Evolutionary conservation across 352 stramenopile species (phyloP).

Genomic region (Phytophthora parvispora): DNA sequence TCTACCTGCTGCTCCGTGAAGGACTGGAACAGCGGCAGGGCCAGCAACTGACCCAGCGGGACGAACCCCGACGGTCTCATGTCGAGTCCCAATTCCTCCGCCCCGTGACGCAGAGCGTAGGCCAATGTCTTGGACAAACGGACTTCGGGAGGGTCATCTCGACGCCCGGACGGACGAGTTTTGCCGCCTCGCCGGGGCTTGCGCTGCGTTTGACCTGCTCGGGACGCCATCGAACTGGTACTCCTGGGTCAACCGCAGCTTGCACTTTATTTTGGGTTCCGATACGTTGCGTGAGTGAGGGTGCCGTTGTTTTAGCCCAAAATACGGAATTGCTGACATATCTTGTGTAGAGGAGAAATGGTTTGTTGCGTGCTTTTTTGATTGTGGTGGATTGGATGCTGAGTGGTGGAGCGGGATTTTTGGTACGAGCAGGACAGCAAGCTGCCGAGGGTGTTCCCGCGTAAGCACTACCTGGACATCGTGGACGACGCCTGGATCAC

Average conservation of each 20-base stretch:
- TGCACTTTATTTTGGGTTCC: not conserved
- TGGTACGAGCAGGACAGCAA: conserved; percentile 64
- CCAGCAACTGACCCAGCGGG: conserved; percentile 56
- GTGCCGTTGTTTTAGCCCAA: not conserved
- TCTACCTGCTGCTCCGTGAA: conserved; percentile 72
- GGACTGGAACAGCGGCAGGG: conserved; percentile 58
- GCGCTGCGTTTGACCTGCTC: conserved; percentile 3
- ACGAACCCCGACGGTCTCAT: conserved; percentile 84
- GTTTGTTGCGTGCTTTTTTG: not conserved
- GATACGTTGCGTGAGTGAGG: conserved; percentile 14
- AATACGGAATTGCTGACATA: not conserved
- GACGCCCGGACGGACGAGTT: conserved; percentile 36
- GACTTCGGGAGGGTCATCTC: conserved; percentile 61
- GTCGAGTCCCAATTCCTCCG: conserved; percentile 67
- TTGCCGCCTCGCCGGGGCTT: conserved; percentile 18
- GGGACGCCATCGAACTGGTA: conserved; percentile 21
- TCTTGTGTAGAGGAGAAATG: not conserved
- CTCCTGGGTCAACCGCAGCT: not conserved
- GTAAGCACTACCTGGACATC: conserved; percentile 80
- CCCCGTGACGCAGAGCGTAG: conserved; percentile 82
- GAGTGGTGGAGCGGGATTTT: not conserved
- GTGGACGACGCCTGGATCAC: conserved; percentile 88
- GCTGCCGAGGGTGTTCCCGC: conserved; percentile 74
- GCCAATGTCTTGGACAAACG: conserved; percentile 83
- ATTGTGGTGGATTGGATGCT: not conserved